Base-by-base conservation (phyloP, 2,329 filamentous ascomycete genomes). In the Penicillium sp. region DNA sequence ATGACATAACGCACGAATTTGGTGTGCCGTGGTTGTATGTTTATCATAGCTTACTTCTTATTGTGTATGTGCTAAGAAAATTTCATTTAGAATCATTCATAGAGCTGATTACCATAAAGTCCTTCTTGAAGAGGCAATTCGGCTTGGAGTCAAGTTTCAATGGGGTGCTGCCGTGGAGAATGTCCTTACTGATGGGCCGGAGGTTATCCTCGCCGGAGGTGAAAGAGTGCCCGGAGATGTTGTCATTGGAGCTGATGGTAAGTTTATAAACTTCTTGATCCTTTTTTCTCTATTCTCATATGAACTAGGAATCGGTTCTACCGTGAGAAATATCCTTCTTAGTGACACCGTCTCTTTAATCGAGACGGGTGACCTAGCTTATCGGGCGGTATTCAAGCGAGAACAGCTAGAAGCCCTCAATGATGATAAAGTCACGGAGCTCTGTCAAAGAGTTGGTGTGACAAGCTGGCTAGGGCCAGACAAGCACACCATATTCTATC, bases 381-480 rank as follows among this genome's bases (percentile, higher is more conserved):
- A 87, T 61, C 77, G 85, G 1, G 80, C 86, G 9, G 80, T 85
- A 0, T 50, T 56, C 52, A 37, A 44, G 8, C 14, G 20, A 15
- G 22, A 31, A 9, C 46, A 49, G 29, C 20, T 49, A 3, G 22
- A 37, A 40, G 46, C 48, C n/a, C 73, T 88, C 2, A 44, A 43
- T 11, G 77, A 49, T 37, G 29, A 49, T 11, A 37, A 33, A 37
- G 27, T 49, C 20, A 33, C 29, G 2, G 22, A 23, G 18, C 31
- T 49, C 2, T 37, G 27, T 6, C 22, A 49, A 18, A 37, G 22
- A n/a, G n/a, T 79, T 0, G 72, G 73, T 0, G 77, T 81, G 6
- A 78, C 83, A 49, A 83, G 85, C 64, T 89, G 86, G 86, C 75
- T 85, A 2, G 86, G 86, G 0, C 83, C 85, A 0, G 75, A 77